phyloP scores from a whole-genome alignment of 768 basidiomycete genomes.

The Austroboletus festivus region DNA sequence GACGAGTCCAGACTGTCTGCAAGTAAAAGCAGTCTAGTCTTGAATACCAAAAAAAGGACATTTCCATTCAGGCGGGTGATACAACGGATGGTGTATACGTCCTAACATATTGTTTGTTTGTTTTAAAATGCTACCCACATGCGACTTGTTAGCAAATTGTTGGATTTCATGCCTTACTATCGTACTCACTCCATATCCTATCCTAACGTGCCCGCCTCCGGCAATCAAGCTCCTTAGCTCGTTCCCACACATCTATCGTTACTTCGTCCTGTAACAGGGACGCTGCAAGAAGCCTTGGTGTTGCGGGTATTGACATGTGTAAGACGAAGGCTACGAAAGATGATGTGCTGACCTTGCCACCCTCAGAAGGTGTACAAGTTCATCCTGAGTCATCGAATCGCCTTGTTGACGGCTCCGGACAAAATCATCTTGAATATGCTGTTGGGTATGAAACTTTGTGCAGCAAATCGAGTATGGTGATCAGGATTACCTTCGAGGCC shows the following conservation, averaged over 20 bases:
- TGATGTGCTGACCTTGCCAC: conserved; percentile 55
- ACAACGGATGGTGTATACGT: neutral
- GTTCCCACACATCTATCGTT: conserved; percentile 59
- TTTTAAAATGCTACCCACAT: no score
- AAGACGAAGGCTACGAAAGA: neutral
- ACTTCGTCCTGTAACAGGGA: conserved; percentile 57
- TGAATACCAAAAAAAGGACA: conserved; percentile 6
- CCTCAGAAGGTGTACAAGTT: conserved; percentile 65
- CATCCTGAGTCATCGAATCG: conserved; percentile 46
- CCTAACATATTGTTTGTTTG: no score
- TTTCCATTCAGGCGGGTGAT: conserved; percentile 11
- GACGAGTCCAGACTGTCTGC: neutral
- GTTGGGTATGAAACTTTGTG: neutral
- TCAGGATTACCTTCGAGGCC: conserved; percentile 52
- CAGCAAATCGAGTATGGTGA: neutral
- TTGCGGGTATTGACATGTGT: conserved; percentile 6
- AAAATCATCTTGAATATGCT: conserved; percentile 81
- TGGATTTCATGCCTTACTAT: no score
- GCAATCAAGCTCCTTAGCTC: conserved; percentile 57
- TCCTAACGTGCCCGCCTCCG: conserved; percentile 31
- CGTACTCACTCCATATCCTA: conserved; percentile 9
- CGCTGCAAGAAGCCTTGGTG: conserved; percentile 55
- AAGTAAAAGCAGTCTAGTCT: conserved; percentile 4
- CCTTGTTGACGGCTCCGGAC: conserved; percentile 43
- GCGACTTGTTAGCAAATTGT: no score